A percentile compares a stretch with the other conserved stretches of the same genome.
phyloP scores from a whole-genome alignment of 805 yeast genomes.

The Blastobotrys peoriensis region DNA sequence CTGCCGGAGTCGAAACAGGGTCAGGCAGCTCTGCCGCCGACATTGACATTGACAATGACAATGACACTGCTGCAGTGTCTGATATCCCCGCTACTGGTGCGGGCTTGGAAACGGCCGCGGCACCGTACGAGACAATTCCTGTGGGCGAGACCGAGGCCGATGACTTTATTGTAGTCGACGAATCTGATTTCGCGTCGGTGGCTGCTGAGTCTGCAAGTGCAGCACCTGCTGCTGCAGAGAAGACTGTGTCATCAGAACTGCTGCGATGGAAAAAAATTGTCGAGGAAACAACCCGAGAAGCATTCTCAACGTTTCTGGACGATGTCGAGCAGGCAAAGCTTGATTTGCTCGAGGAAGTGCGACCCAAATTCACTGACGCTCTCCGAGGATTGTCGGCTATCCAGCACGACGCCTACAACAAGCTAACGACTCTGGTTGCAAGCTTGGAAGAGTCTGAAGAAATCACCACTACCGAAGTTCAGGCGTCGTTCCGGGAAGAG shows the following conservation, averaged over 20 bases:
- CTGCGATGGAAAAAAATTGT: conserved; percentile 22
- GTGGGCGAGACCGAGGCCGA: background rate
- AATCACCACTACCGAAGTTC: conserved; percentile 16
- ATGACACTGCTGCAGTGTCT: background rate
- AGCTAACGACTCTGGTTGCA: conserved; percentile 13
- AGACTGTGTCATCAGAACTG: conserved; percentile 9
- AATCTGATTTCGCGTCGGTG: background rate
- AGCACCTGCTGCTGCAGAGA: background rate
- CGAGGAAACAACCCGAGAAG: conserved; percentile 20
- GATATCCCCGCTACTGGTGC: background rate
- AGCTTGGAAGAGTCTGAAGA: conserved; percentile 10
- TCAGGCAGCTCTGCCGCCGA: background rate
- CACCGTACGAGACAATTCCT: background rate
- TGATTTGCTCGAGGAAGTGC: conserved; percentile 10
- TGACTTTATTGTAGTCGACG: background rate
- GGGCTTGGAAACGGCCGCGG: background rate
- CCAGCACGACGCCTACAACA: conserved; percentile 11
- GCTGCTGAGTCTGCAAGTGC: background rate
- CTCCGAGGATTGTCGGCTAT: conserved; percentile 14
- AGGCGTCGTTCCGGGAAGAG: conserved; percentile 16
- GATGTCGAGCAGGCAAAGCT: conserved; percentile 21
- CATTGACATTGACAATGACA: background rate
- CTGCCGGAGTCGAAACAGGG: background rate
- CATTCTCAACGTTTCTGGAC: conserved; percentile 21
- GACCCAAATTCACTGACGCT: conserved; percentile 22